Evolutionary conservation across 2,329 filamentous ascomycete species (phyloP), one percentile per base, ranked within the genome.

Genomic region (Sporothrix protearum): DNA sequence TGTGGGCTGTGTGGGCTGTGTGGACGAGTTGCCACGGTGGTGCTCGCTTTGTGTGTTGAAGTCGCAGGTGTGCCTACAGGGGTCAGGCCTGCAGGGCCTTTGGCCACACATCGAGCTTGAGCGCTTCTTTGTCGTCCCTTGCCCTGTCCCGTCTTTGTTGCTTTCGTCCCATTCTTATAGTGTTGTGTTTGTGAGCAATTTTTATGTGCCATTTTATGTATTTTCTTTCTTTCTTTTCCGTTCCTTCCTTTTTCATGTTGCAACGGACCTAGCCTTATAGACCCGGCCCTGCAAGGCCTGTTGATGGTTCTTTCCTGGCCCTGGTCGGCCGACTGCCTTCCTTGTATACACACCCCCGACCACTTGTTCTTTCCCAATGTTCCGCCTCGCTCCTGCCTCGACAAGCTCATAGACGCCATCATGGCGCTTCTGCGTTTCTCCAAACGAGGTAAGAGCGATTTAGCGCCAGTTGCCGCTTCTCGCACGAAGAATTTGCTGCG

Each of bases 391-490:
- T 55, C 47, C 51, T 45, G 19, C 39, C 61, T 66, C 22, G 39
- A 63, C 16, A 25, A 10, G 45, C 22, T 22, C 71, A 42, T 72
- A 72, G 71, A 69, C 71, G 71, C 71, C 71, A 68, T 51, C 61
- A 68, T 70, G 33, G 68, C 68, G 71, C 71, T 72, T 72, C 68
- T 30, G 63, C 69, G 61, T 39, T 42, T 68, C 61, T 57, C 16
- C 53, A 69, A 28, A 61, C 39, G 25, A 28, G 39, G 55, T 33
- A 64, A 33, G 25, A 47, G 33, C 47, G 64, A 9, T 70, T 67
- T 64, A 69, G 71, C 68, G 70, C 70, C 51, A 45, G 47, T 22
- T 42, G 49, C 42, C 68, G 39, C 36, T 36, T 49, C 49, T 53
- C 19, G 30, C 19, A 49, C 14, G 33, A 42, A 16, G 33, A 42